These are phyloP conservation scores for Botrytis byssoidea DNA, from an alignment of 2,329 filamentous ascomycete genomes.

Conservation along the genomic window DNA sequence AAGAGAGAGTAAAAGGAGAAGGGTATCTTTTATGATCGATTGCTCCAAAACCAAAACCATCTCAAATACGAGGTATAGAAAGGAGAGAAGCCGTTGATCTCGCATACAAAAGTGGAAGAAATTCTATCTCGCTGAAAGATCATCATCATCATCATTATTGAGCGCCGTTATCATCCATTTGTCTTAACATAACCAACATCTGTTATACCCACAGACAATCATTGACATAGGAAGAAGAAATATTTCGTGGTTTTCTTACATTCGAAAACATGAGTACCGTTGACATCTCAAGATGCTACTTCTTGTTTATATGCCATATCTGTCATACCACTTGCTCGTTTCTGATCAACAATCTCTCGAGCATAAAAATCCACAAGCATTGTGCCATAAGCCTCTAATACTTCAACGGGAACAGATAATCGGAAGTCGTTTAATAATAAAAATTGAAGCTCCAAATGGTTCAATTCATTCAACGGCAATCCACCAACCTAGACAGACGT, in stretches of 20 bases:
- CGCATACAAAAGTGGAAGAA: constrained; percentile 1
- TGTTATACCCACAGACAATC: neutral
- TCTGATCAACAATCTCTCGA: constrained; percentile 75
- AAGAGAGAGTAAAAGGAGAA: constrained; percentile 14
- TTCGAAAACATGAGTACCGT: constrained; percentile 11
- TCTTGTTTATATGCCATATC: constrained; percentile 34
- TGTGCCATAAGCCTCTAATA: constrained; percentile 94
- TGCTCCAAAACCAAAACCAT: neutral
- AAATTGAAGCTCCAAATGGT: constrained; percentile 95
- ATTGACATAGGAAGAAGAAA: constrained; percentile 1
- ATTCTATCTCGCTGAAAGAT: constrained; percentile 16
- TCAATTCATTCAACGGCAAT: constrained; percentile 85
- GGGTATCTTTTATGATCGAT: constrained; percentile 20
- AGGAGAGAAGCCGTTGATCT: constrained; percentile 1
- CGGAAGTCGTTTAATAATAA: constrained; percentile 94
- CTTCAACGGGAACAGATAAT: constrained; percentile 87
- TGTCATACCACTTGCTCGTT: constrained; percentile 28
- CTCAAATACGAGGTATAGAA: constrained; percentile 12
- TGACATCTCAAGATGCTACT: constrained; percentile 11
- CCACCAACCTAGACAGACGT: constrained; percentile 72
- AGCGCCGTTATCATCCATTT: constrained; percentile 3
- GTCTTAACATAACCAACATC: constrained; percentile 4
- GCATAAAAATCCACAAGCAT: constrained; percentile 99
- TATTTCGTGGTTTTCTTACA: neutral
- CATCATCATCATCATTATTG: neutral